phyloP scores from a whole-genome alignment of 331 rosid species.

The Pyracantha coccinea region DNA sequence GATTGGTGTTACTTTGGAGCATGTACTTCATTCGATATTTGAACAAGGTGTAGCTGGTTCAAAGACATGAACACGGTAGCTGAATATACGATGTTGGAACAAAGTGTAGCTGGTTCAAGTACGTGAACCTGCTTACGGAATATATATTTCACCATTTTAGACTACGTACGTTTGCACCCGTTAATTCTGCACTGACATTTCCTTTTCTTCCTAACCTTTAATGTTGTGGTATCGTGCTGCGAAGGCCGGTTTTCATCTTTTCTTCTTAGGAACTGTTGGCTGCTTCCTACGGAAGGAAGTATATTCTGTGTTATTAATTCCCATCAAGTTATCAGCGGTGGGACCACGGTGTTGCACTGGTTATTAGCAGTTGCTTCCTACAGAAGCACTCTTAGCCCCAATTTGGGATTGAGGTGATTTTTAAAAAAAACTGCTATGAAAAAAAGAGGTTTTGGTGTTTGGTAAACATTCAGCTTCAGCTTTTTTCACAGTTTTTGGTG shows the following conservation, averaged over 20 bases:
- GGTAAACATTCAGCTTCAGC: too few species aligned
- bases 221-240: not conserved
- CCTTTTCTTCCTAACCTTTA: not conserved
- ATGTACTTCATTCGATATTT: not conserved
- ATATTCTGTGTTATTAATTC: too few species aligned
- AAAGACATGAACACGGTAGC: not conserved
- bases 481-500: too few species aligned
- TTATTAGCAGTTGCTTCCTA: too few species aligned
- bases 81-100: not conserved
- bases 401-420: too few species aligned
- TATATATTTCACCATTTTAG: not conserved
- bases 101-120: not conserved
- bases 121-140: not conserved
- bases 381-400: too few species aligned
- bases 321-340: too few species aligned
- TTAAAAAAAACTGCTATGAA: too few species aligned
- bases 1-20: not conserved
- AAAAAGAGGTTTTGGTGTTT: too few species aligned
- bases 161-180: not conserved
- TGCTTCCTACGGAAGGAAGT: not conserved
- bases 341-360: too few species aligned
- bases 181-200: not conserved
- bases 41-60: not conserved
- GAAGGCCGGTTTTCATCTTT: not conserved
- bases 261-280: not conserved